Base-by-base conservation (phyloP, 23 red algal genomes). In the Gracilariopsis chorda region DNA sequence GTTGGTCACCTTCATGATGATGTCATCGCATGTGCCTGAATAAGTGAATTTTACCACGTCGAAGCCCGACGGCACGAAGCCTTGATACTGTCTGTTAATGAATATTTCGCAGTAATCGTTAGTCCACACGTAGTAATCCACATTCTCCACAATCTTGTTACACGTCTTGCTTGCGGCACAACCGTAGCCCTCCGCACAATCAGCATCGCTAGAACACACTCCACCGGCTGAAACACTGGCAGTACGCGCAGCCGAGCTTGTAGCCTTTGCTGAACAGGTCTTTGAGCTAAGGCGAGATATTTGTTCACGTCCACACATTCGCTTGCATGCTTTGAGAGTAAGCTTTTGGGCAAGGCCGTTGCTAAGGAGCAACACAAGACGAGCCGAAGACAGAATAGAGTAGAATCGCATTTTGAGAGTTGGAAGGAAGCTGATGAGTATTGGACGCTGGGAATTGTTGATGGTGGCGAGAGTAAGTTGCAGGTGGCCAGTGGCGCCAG, bases 1-100 rank as follows among this genome's bases (percentile, higher is more conserved):
- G 62, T 68, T 68, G 32, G 62, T 68, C 34, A 68, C 62, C 62
- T 68, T 68, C 62, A 68, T 68, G 62, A 68, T 68, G 62, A 68
- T 68, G 33, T 68, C 62, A 68, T 68, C 62, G 13, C 62, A 68
- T 20, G 62, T 68, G 3, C 62, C 62, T 14, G 62, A 68, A 17
- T 68, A 68, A 2, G 2, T 68, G 62, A 68, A 68, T 41, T 68
- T 1, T 19, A 68, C 62, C 2, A 68, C 62, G 7, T 17, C 62
- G 13, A 68, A 68, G 62, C 62, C 62, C 28, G 8, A 39, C 21
- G 62, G 62, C 33, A 68, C 62, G 62, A 41, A 68, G 35, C 62
- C 62, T 17, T 68, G 62, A 40, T 68, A 68, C 62, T 68, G 2
- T 40, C 62, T 36, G 33, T 68, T 68, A 36, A 68, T 68, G 62